A percentile compares a stretch with the other conserved stretches of the same genome.
Conservation (phyloP, 176 grass and related monocot genomes). For the Rhynchospora tenuis region DNA sequence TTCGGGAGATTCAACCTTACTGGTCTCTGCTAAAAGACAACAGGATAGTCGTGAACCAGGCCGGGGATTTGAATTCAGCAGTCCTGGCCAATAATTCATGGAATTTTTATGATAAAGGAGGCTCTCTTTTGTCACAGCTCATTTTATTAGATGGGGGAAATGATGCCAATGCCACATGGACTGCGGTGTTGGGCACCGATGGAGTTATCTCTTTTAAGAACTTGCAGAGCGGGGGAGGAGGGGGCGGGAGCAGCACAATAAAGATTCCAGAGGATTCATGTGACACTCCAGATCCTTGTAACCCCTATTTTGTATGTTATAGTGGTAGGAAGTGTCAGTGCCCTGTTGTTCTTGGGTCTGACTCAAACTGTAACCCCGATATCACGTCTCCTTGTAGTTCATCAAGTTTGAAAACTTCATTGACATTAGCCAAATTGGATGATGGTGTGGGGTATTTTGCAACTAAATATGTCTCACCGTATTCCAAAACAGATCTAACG, state of each 20-base stretch:
- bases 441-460: constrained; percentile 65
- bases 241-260: background rate
- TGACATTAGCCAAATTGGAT: constrained; percentile 48
- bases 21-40: constrained; percentile 63
- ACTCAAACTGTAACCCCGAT: constrained; percentile 46
- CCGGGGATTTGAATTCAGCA: constrained; percentile 49
- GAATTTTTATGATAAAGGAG: constrained; percentile 62
- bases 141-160: constrained; percentile 8
- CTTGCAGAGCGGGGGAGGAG: constrained; percentile 26
- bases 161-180: constrained; percentile 40
- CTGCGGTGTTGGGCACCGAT: constrained; percentile 37
- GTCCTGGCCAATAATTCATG: constrained; percentile 51
- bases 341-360: constrained; percentile 42
- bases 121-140: constrained; percentile 44
- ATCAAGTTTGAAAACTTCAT: constrained; percentile 18
- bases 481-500: constrained; percentile 43
- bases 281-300: constrained; percentile 60
- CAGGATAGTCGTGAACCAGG: constrained; percentile 38
- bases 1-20: constrained; percentile 54
- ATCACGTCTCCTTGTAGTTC: constrained; percentile 49
- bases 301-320: constrained; percentile 55
- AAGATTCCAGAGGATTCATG: constrained; percentile 50
- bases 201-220: constrained; percentile 53
- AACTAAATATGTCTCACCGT: constrained; percentile 43
- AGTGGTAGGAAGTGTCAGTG: constrained; percentile 66